phyloP scores from a whole-genome alignment of 2,329 filamentous ascomycete species.

The Rutstroemia sydowiana region DNA sequence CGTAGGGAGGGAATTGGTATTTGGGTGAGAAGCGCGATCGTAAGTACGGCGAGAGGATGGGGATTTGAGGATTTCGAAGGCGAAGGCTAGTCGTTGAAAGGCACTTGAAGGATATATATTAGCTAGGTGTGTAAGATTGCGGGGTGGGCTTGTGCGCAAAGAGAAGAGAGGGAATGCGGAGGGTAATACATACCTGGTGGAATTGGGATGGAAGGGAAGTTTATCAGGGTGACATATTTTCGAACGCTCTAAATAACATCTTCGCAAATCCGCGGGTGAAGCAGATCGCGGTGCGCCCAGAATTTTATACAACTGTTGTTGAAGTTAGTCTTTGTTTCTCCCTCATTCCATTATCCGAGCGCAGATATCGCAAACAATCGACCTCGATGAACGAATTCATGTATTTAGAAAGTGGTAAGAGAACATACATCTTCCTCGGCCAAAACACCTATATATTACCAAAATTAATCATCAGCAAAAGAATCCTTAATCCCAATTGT shows the following conservation, averaged over 20 bases:
- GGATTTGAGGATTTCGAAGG: constrained; percentile 35
- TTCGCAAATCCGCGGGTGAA: constrained; percentile 32
- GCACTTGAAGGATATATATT: constrained; percentile 22
- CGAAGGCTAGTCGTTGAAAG: constrained; percentile 35
- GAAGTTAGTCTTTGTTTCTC: constrained; percentile 11
- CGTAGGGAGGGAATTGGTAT: constrained; percentile 24
- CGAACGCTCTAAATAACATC: constrained; percentile 34
- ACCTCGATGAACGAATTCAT: too few species aligned
- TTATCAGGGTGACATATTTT: constrained; percentile 36
- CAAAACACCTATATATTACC: constrained; percentile 25
- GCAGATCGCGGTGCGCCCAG: constrained; percentile 30
- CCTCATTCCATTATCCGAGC: not conserved
- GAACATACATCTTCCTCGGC: constrained; percentile 31
- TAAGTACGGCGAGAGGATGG: constrained; percentile 33
- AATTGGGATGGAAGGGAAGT: constrained; percentile 31
- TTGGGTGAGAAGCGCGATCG: constrained; percentile 30
- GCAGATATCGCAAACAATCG: too few species aligned
- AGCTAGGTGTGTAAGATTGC: not conserved
- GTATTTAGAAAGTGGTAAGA: too few species aligned
- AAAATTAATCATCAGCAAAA: constrained; percentile 4
- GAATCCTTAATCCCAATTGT: not conserved
- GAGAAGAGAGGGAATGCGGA: not conserved
- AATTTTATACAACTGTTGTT: constrained; percentile 32
- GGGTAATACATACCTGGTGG: constrained; percentile 27
- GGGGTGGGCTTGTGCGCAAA: not conserved